Conservation (phyloP, 768 basidiomycete genomes). For the Mycena rosella region DNA sequence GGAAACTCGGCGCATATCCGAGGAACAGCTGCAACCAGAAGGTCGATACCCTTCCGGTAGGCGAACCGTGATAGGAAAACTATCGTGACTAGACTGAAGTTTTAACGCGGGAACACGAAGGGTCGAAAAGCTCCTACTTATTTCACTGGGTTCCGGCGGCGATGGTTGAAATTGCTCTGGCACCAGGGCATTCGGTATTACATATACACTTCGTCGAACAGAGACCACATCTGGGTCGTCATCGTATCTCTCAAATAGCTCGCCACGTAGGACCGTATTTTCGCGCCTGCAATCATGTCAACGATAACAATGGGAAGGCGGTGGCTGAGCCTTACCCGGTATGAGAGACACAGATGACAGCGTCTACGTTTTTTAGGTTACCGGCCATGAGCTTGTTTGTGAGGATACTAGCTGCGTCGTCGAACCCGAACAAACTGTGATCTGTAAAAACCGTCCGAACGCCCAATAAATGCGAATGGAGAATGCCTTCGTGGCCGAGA, state of each 20-base stretch:
- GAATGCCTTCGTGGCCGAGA: slow-evolving; percentile 91
- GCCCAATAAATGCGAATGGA: slow-evolving; percentile 90
- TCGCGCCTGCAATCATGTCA: slow-evolving; percentile 79
- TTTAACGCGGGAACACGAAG: neutral
- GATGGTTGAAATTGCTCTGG: slow-evolving; percentile 88
- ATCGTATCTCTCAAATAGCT: slow-evolving; percentile 70
- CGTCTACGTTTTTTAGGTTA: slow-evolving; percentile 91
- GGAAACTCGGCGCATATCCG: slow-evolving; percentile 89
- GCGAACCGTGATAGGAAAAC: slow-evolving; percentile 91
- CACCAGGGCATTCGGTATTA: slow-evolving; percentile 94
- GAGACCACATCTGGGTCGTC: slow-evolving; percentile 57
- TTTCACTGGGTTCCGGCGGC: slow-evolving; percentile 58
- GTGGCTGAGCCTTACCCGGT: slow-evolving; percentile 75
- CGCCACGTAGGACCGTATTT: slow-evolving; percentile 92
- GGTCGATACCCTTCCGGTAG: slow-evolving; percentile 96
- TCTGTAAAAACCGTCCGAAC: slow-evolving; percentile 96
- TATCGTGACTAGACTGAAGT: slow-evolving; percentile 78
- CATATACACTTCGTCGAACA: slow-evolving; percentile 77
- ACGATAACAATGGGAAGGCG: neutral
- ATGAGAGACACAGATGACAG: slow-evolving; percentile 95
- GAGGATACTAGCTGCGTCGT: slow-evolving; percentile 95
- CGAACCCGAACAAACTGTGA: slow-evolving; percentile 96
- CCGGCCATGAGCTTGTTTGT: slow-evolving; percentile 96
- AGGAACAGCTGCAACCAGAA: slow-evolving; percentile 93
- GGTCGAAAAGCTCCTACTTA: slow-evolving; percentile 58